These are phyloP conservation scores for Fusarium falciforme DNA, from an alignment of 2,329 filamentous ascomycete species.

Conservation along the genomic window DNA sequence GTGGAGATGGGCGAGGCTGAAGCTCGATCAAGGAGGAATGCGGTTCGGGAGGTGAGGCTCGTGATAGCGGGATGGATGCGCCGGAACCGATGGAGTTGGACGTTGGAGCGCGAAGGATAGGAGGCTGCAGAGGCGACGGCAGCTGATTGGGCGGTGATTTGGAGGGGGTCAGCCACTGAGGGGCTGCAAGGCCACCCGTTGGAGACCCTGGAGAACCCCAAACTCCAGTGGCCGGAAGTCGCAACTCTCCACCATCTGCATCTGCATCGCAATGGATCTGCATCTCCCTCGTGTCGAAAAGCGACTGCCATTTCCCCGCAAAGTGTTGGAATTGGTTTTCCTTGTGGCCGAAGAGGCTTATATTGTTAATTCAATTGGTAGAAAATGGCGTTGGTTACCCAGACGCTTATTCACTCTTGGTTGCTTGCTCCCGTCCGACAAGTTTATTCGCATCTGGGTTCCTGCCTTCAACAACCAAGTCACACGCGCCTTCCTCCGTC, in stretches of 20 bases:
- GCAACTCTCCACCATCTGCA: not conserved
- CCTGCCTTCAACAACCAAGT: not conserved
- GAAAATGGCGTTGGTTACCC: not conserved
- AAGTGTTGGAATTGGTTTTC: not conserved
- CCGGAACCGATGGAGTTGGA: constrained; percentile 6
- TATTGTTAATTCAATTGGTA: not conserved
- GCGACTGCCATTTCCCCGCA: not conserved
- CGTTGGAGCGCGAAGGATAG: constrained; percentile 1
- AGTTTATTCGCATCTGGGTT: not conserved
- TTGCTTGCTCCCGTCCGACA: not conserved
- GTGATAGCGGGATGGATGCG: constrained; percentile 32
- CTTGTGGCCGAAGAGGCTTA: not conserved
- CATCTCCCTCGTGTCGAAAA: not conserved
- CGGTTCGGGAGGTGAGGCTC: constrained; percentile 13
- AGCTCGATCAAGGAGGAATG: constrained; percentile 1
- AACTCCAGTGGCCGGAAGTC: constrained; percentile 9
- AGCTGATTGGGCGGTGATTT: constrained; percentile 18
- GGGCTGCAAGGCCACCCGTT: constrained; percentile 27
- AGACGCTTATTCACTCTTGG: not conserved
- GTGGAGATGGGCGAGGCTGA: constrained; percentile 8
- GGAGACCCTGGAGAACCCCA: constrained; percentile 7
- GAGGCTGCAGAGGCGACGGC: constrained; percentile 33
- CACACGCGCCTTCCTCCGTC: constrained; percentile 1
- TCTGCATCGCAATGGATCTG: not conserved
- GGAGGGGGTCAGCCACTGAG: constrained; percentile 5